These are phyloP conservation scores for Fusarium kyushuense DNA, from an alignment of 2,329 filamentous ascomycete species.

Conservation along the genomic window DNA sequence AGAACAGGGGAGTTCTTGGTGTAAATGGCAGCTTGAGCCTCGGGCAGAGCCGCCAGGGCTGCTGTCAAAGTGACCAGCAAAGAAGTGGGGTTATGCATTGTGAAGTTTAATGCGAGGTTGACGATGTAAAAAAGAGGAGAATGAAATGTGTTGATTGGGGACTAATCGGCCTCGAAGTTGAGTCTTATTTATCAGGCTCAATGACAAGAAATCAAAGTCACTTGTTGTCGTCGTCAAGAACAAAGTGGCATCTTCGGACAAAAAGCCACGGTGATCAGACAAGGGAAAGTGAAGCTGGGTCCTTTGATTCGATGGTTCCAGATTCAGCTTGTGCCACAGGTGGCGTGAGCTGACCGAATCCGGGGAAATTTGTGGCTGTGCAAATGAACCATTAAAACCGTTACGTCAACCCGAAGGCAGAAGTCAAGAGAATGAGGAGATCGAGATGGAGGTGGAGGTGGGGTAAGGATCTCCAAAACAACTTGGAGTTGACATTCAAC, in stretches of 20 bases:
- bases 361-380: slow-evolving; percentile 39
- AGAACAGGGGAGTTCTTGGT: slow-evolving; percentile 87
- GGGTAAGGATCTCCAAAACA: slow-evolving; percentile 35
- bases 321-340: slow-evolving; percentile 44
- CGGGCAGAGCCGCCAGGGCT: slow-evolving; percentile 74
- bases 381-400: slow-evolving; percentile 1
- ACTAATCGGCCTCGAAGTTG: background rate
- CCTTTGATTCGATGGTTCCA: slow-evolving; percentile 26
- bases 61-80: slow-evolving; percentile 62
- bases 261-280: slow-evolving; percentile 51
- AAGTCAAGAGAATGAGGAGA: slow-evolving; percentile 20
- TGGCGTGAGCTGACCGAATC: slow-evolving; percentile 36
- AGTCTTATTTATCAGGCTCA: slow-evolving; percentile 19
- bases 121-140: background rate
- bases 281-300: slow-evolving; percentile 35
- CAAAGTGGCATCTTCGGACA: slow-evolving; percentile 49
- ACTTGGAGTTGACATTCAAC: slow-evolving; percentile 13
- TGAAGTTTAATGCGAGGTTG: slow-evolving; percentile 27
- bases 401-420: slow-evolving; percentile 36
- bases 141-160: background rate
- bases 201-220: slow-evolving; percentile 20
- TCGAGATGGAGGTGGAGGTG: slow-evolving; percentile 26
- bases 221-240: slow-evolving; percentile 29
- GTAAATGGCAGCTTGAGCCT: slow-evolving; percentile 80
- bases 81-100: slow-evolving; percentile 67